Evolutionary conservation across 495 filamentous ascomycete genomes (phyloP).

Genomic region (Xylaria sp.): DNA sequence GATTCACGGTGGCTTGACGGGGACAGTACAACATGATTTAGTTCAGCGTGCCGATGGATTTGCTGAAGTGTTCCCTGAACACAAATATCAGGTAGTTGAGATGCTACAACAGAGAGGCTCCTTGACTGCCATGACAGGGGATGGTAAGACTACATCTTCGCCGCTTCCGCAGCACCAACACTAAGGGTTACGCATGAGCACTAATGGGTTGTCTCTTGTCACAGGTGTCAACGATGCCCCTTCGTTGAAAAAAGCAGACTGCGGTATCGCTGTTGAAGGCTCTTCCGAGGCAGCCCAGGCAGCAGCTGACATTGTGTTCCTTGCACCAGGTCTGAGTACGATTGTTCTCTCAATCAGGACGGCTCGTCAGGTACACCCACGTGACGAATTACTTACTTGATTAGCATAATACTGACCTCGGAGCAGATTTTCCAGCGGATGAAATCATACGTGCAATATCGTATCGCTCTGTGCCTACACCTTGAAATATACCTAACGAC

Average conservation of each 20-base stretch:
- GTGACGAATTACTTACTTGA: neutral
- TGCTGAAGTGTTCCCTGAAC: slow-evolving; percentile 94
- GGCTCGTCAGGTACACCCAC: slow-evolving; percentile 66
- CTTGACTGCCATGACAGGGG: slow-evolving; percentile 95
- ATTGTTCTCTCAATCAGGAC: slow-evolving; percentile 93
- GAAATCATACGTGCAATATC: slow-evolving; percentile 95
- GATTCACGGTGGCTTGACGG: slow-evolving; percentile 82
- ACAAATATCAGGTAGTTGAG: slow-evolving; percentile 97
- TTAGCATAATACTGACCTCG: neutral
- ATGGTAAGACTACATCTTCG: slow-evolving; percentile 53
- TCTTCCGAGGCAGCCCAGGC: slow-evolving; percentile 90
- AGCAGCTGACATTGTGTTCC: slow-evolving; percentile 92
- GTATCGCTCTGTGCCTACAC: slow-evolving; percentile 94
- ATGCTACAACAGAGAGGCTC: slow-evolving; percentile 96
- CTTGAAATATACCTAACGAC: slow-evolving; percentile 87
- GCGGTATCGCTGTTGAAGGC: slow-evolving; percentile 90
- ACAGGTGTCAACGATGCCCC: slow-evolving; percentile 92
- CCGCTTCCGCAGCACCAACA: neutral
- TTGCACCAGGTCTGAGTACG: slow-evolving; percentile 85
- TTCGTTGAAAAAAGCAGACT: slow-evolving; percentile 94
- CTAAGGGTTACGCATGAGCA: neutral
- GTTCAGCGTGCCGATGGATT: slow-evolving; percentile 94
- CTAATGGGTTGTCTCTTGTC: neutral
- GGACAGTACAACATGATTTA: slow-evolving; percentile 89
- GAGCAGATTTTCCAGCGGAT: slow-evolving; percentile 89